These are phyloP conservation scores for Pachyrhizus erosus DNA, from an alignment of 306 rosid species.

Conservation along the genomic window DNA sequence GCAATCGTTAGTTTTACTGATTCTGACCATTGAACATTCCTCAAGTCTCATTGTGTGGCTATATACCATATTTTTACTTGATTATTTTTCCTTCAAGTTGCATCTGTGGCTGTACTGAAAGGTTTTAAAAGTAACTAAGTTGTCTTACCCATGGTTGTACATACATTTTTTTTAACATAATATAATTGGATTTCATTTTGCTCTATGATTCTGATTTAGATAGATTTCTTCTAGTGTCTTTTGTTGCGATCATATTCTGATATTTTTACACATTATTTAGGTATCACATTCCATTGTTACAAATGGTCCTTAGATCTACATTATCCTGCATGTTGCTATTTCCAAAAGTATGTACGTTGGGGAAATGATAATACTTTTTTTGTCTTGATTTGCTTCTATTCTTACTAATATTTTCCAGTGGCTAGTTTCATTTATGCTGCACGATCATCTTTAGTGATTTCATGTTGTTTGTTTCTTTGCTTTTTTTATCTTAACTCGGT, in stretches of 20 bases:
- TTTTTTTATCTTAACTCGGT: background rate
- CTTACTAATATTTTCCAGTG: background rate
- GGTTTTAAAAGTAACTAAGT: background rate
- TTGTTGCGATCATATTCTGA: background rate
- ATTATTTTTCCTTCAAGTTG: too few relatives aligned
- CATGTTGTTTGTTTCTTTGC: background rate
- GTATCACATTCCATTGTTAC: background rate
- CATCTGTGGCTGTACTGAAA: too few relatives aligned
- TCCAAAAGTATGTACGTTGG: background rate
- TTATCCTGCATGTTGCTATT: background rate
- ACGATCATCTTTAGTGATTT: background rate
- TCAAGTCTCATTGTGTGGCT: background rate
- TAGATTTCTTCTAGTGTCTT: background rate
- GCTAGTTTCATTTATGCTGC: background rate
- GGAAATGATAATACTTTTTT: background rate
- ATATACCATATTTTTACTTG: background rate
- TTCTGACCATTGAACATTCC: background rate
- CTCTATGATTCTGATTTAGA: background rate
- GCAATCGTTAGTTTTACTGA: background rate
- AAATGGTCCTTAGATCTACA: background rate
- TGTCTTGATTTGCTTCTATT: background rate
- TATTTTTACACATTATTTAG: background rate
- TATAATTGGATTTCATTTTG: background rate
- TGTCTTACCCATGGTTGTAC: background rate
- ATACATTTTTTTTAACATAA: background rate